These are phyloP conservation scores for Colletotrichum lupini DNA, from an alignment of 2,329 filamentous ascomycete genomes.

Conservation along the genomic window DNA sequence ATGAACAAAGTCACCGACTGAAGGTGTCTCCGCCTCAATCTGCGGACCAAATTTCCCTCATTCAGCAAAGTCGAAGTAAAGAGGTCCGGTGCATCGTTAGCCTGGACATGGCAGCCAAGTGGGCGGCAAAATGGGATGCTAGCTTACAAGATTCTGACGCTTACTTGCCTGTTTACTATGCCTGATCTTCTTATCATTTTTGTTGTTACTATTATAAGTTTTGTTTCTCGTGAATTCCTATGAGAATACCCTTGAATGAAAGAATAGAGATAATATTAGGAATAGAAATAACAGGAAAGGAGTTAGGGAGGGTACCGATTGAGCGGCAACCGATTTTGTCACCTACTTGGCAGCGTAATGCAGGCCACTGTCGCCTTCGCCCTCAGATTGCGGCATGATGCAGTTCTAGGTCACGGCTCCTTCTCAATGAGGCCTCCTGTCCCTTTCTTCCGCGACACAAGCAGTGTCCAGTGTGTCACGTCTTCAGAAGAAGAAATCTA, in stretches of 20 bases:
- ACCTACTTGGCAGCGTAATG: neutral
- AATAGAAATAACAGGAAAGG: too few species aligned
- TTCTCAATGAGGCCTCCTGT: neutral
- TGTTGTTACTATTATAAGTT: too few species aligned
- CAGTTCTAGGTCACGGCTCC: neutral
- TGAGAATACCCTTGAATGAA: too few species aligned
- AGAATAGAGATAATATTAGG: too few species aligned
- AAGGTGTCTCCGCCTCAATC: neutral
- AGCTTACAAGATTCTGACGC: too few species aligned
- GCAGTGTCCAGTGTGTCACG: neutral
- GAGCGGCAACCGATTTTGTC: too few species aligned
- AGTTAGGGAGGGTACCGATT: too few species aligned
- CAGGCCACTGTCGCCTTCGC: neutral
- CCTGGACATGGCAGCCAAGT: neutral
- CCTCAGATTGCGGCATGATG: neutral
- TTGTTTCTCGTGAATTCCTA: too few species aligned
- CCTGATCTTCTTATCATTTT: too few species aligned
- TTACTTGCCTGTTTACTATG: too few species aligned
- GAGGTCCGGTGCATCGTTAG: neutral
- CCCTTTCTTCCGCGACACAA: neutral
- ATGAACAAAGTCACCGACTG: neutral
- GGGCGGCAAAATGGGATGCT: too few species aligned
- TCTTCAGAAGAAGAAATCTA: neutral
- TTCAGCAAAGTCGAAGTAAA: neutral
- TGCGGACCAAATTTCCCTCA: conserved; percentile 9